phyloP scores from a whole-genome alignment of 208 protist genomes.

The Lotmaria passim region DNA sequence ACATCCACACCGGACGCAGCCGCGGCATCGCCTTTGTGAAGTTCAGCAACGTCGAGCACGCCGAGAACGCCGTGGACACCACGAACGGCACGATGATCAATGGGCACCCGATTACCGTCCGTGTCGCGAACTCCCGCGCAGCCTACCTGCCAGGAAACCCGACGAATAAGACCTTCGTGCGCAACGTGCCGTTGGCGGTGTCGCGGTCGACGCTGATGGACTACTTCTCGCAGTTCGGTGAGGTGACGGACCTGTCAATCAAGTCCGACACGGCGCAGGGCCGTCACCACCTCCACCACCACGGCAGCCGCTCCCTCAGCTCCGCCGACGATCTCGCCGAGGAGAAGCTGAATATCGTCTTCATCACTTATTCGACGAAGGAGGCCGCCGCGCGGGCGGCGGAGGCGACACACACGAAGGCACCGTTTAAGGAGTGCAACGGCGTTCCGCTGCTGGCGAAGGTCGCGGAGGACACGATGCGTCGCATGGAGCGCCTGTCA shows the following conservation, averaged over 20 bases:
- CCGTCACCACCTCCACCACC: slow-evolving; percentile 19
- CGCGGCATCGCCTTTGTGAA: slow-evolving; percentile 83
- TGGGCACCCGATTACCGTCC: slow-evolving; percentile 51
- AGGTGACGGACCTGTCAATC: slow-evolving; percentile 74
- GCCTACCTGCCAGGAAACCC: slow-evolving; percentile 71
- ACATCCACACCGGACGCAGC: slow-evolving; percentile 78
- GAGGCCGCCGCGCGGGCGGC: slow-evolving; percentile 60
- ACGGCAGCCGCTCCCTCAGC: slow-evolving; percentile 8
- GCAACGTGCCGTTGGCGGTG: slow-evolving; percentile 65
- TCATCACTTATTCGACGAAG: slow-evolving; percentile 75
- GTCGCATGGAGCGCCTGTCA: slow-evolving; percentile 65
- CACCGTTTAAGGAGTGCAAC: slow-evolving; percentile 66
- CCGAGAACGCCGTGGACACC: slow-evolving; percentile 48
- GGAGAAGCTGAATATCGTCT: slow-evolving; percentile 67
- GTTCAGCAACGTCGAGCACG: slow-evolving; percentile 46
- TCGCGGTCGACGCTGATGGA: slow-evolving; percentile 41
- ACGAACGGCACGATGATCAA: slow-evolving; percentile 48
- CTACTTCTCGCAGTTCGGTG: slow-evolving; percentile 69
- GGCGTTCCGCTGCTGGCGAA: slow-evolving; percentile 76
- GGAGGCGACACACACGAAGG: slow-evolving; percentile 62
- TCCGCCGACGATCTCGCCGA: slow-evolving; percentile 9
- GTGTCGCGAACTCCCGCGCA: slow-evolving; percentile 67
- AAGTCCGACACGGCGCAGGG: slow-evolving; percentile 64
- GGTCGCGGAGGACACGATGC: slow-evolving; percentile 73
- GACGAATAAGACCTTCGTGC: slow-evolving; percentile 78